Evolutionary conservation across 202 grass and related monocot genomes (phyloP).

Genomic region (Eragrostis tef): DNA sequence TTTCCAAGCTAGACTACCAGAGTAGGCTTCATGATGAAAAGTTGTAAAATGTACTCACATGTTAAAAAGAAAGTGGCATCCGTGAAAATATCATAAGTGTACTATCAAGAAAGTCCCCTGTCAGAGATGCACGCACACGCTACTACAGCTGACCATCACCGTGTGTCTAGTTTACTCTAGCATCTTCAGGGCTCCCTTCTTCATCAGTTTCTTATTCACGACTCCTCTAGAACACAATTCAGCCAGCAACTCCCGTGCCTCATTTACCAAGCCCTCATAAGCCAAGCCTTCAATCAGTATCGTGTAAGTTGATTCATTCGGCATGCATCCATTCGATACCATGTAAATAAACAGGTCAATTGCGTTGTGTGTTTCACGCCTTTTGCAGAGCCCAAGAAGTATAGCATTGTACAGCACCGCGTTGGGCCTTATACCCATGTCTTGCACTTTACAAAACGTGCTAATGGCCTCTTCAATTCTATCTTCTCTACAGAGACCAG

Average conservation of each 20-base stretch:
- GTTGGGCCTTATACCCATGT: conserved; percentile 60
- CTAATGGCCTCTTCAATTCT: conserved; percentile 58
- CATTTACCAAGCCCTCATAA: conserved; percentile 57
- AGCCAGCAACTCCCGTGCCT: conserved; percentile 55
- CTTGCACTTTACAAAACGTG: conserved; percentile 61
- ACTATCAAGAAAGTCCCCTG: conserved; percentile 1
- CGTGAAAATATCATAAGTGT: conserved; percentile 10
- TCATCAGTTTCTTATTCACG: conserved; percentile 42
- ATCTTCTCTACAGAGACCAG: conserved; percentile 57
- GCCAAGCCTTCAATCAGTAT: conserved; percentile 69
- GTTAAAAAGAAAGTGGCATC: conserved; percentile 39
- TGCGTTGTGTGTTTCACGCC: conserved; percentile 55
- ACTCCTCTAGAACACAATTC: conserved; percentile 63
- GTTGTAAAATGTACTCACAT: conserved; percentile 27
- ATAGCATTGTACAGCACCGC: conserved; percentile 60
- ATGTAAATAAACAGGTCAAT: conserved; percentile 61
- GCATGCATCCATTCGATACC: conserved; percentile 59
- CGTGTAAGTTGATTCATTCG: conserved; percentile 63
- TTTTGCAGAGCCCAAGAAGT: conserved; percentile 69
- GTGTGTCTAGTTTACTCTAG: conserved; percentile 32
- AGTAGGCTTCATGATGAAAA: not conserved
- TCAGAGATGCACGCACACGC: conserved; percentile 15
- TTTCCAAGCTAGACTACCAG: not conserved
- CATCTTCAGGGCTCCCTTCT: conserved; percentile 49
- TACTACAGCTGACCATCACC: conserved; percentile 14